A percentile compares a stretch with the other conserved stretches of the same genome.
phyloP scores from a whole-genome alignment of 768 basidiomycete genomes.

The Candolleomyces eurysporus region DNA sequence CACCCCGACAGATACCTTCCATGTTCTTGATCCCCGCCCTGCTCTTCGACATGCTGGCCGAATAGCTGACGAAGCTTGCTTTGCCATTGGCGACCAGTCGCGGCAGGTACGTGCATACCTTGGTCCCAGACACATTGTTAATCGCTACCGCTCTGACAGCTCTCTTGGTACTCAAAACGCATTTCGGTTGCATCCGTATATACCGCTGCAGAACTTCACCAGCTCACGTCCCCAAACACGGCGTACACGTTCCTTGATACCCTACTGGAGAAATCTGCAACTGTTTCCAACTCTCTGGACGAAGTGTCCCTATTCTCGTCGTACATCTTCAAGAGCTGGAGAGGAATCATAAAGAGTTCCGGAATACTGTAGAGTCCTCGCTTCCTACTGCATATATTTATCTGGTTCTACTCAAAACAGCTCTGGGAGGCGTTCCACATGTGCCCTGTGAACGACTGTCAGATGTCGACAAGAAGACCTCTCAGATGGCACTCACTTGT shows the following conservation, averaged over 20 bases:
- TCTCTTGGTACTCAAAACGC: constrained; percentile 71
- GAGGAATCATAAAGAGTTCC: constrained; percentile 66
- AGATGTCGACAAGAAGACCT: no score
- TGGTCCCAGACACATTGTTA: not conserved
- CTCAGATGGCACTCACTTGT: not conserved
- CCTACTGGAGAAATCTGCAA: constrained; percentile 51
- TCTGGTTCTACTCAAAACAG: no score
- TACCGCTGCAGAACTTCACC: constrained; percentile 80
- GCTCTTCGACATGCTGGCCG: constrained; percentile 56
- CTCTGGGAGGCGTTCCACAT: no score
- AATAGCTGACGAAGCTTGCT: constrained; percentile 73
- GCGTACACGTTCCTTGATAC: constrained; percentile 63
- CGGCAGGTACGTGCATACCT: constrained; percentile 44
- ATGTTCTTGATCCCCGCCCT: constrained; percentile 58
- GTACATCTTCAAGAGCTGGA: constrained; percentile 70
- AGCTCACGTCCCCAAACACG: constrained; percentile 73
- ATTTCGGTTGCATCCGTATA: constrained; percentile 68
- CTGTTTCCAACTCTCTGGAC: constrained; percentile 43
- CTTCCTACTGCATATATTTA: no score
- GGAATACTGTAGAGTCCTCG: constrained; percentile 41
- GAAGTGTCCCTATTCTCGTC: constrained; percentile 55
- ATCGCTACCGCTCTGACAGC: constrained; percentile 33
- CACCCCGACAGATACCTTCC: constrained; percentile 46
- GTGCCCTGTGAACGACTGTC: no score
- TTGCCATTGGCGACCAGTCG: constrained; percentile 49